Conservation (phyloP, 164 flowering plant genomes). For the Berberis thunbergii region DNA sequence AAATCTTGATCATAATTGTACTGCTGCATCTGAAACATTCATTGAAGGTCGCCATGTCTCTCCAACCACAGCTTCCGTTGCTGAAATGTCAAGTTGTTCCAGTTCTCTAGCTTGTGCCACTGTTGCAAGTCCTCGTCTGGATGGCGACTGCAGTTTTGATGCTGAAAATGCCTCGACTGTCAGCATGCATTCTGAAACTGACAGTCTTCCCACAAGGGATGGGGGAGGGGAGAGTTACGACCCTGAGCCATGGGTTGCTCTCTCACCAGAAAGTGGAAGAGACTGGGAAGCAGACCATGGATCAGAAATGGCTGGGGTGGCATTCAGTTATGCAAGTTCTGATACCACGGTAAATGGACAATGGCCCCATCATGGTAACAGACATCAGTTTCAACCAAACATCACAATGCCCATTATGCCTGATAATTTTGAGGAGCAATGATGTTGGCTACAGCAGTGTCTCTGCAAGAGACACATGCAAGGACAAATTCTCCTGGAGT, state of each 20-base stretch:
- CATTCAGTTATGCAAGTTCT: conserved; percentile 61
- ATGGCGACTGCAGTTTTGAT: conserved; percentile 27
- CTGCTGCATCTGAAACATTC: conserved; percentile 26
- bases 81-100: conserved; percentile 61
- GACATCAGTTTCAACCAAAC: conserved; percentile 26
- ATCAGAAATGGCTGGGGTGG: conserved; percentile 56
- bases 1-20: conserved; percentile 17
- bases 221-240: conserved; percentile 23
- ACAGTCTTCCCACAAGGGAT: conserved; percentile 23
- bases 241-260: conserved; percentile 23
- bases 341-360: conserved; percentile 30
- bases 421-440: conserved; percentile 91
- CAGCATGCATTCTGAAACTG: not conserved
- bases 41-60: conserved; percentile 22
- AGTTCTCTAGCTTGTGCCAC: conserved; percentile 86
- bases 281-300: conserved; percentile 38
- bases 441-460: conserved; percentile 95
- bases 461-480: conserved; percentile 75
- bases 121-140: conserved; percentile 63
- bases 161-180: conserved; percentile 17
- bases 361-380: conserved; percentile 21
- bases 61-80: conserved; percentile 19
- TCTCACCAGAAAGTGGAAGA: conserved; percentile 23
- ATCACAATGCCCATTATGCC: conserved; percentile 42
- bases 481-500: conserved; percentile 40